A percentile compares a stretch with the other conserved stretches of the same genome.
Evolutionary conservation across 2,329 filamentous ascomycete genomes (phyloP).

Genomic region (Hymenoscyphus infarciens): DNA sequence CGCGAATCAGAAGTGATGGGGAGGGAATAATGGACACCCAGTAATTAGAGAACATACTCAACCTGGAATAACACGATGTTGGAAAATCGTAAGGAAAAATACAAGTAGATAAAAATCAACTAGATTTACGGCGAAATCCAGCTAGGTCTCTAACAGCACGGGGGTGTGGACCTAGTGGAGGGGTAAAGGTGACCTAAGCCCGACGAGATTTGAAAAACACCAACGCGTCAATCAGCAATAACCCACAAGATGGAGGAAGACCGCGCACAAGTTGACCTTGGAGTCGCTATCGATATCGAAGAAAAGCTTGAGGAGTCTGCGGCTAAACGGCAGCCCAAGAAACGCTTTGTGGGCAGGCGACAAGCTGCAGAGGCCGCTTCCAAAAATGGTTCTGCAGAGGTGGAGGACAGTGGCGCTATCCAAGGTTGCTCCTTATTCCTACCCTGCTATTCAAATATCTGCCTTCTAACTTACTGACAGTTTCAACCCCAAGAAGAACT

Average conservation of each 20-base stretch:
- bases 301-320: constrained; percentile 47
- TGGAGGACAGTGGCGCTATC: constrained; percentile 61
- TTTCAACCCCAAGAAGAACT: constrained; percentile 66
- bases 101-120: too few species aligned
- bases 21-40: too few species aligned
- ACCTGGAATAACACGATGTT: too few species aligned
- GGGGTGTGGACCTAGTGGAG: background rate
- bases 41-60: too few species aligned
- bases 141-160: too few species aligned
- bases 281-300: constrained; percentile 64
- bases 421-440: constrained; percentile 50
- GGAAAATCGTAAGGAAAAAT: too few species aligned
- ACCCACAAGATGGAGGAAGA: constrained; percentile 60
- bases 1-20: too few species aligned
- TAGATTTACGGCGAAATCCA: too few species aligned
- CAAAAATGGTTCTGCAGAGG: constrained; percentile 35
- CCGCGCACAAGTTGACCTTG: constrained; percentile 65
- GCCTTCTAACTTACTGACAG: constrained; percentile 42
- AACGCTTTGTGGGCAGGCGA: constrained; percentile 83
- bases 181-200: background rate
- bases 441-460: background rate
- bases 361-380: constrained; percentile 60
- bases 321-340: constrained; percentile 70
- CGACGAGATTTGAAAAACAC: background rate
- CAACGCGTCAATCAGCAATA: background rate